Evolutionary conservation across 2,329 filamentous ascomycete genomes (phyloP), one percentile per base, ranked within the genome.

Genomic region (Zopfia rhizophila): DNA sequence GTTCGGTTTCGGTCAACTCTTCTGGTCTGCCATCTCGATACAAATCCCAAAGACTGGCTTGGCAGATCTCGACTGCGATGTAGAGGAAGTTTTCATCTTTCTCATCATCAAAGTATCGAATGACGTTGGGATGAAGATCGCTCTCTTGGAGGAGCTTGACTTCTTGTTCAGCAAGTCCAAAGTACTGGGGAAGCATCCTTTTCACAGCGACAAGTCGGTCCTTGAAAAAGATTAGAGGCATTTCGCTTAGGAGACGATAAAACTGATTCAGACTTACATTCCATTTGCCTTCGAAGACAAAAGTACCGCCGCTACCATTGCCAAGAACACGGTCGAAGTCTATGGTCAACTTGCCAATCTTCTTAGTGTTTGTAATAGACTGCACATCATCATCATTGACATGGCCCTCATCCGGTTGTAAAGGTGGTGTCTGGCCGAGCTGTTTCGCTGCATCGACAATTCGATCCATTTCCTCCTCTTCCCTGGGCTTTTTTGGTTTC

Each of bases 71-170:
- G 16, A 99, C 77, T 0, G 93, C 94, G 62, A 99, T 99, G 70
- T 99, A 99, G 25, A 97, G 81, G 72, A 99, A 99, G 13, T 90
- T 89, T 24, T 89, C 84, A 8, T 91, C 90, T 60, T 89, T 87
- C 61, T 96, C 90, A 61, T 96, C 92, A 36, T 92, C 91, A 65
- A 91, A 97, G 68, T 99, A 99, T 27, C 93, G 90, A 55, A 99
- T 96, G 29, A 99, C 93, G 69, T 99, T 97, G 10, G 89, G 87
- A 64, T 99, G 94, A 61, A 97, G 90, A 59, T 99, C 94, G 64
- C 92, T 97, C 70, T 97, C 91, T 49, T 95, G 83, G 8, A 99
- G 75, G 39, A 97, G 79, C 49, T 88, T 88, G 1, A 96, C 96
- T 73, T 99, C 94, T 63, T 96, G 91, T 8, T 90, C 91, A 0